Evolutionary conservation across 768 basidiomycete genomes (phyloP).

Genomic region (Mycena haematopus): DNA sequence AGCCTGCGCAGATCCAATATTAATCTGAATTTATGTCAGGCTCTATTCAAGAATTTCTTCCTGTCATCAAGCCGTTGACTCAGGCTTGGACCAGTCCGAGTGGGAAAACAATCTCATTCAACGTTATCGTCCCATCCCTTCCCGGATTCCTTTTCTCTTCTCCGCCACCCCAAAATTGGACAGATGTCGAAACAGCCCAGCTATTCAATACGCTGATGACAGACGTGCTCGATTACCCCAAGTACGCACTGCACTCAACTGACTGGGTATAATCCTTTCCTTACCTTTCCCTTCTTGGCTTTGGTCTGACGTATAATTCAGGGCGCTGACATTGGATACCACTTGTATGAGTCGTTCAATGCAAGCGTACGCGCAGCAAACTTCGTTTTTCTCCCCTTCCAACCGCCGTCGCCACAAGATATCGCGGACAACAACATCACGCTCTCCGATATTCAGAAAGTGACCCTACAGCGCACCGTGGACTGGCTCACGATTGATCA

Average conservation of each 20-base stretch:
- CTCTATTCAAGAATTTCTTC: slow-evolving; percentile 25
- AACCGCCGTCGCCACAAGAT: slow-evolving; percentile 5
- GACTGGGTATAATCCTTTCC: slow-evolving; percentile 32
- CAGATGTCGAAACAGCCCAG: slow-evolving; percentile 32
- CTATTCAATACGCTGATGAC: slow-evolving; percentile 36
- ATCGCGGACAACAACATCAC: slow-evolving; percentile 15
- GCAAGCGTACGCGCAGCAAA: slow-evolving; percentile 22
- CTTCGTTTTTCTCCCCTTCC: slow-evolving; percentile 23
- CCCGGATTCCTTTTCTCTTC: slow-evolving; percentile 32
- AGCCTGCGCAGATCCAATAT: neutral
- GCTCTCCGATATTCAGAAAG: slow-evolving; percentile 7
- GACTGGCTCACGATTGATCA: slow-evolving; percentile 11
- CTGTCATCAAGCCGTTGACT: slow-evolving; percentile 21
- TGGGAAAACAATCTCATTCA: slow-evolving; percentile 9
- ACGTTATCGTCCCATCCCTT: slow-evolving; percentile 23
- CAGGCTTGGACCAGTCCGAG: slow-evolving; percentile 1
- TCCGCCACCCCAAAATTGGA: slow-evolving; percentile 29
- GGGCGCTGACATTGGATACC: slow-evolving; percentile 5
- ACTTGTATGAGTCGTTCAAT: slow-evolving; percentile 22
- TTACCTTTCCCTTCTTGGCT: neutral
- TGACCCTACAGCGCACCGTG: slow-evolving; percentile 4
- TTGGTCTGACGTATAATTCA: slow-evolving; percentile 1
- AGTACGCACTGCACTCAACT: slow-evolving; percentile 33
- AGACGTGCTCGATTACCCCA: slow-evolving; percentile 34
- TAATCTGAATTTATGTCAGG: neutral